Conservation (phyloP, 257 asterid species). For the Lavandula angustifolia region DNA sequence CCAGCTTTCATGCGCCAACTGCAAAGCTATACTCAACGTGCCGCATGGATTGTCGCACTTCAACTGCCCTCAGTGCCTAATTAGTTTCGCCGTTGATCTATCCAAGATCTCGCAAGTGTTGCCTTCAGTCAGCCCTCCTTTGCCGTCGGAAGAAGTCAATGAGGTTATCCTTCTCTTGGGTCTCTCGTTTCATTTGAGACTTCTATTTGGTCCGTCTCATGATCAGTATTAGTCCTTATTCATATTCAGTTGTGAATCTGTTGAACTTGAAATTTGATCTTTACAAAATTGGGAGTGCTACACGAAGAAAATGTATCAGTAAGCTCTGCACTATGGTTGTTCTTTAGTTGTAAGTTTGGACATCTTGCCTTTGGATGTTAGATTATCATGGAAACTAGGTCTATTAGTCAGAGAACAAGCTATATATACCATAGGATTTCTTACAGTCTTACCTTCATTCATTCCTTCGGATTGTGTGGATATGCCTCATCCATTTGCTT, state of each 20-base stretch:
- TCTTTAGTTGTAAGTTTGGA: slow-evolving; percentile 2
- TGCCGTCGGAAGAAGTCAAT: slow-evolving; percentile 80
- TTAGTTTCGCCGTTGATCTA: slow-evolving; percentile 74
- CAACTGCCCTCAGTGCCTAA: slow-evolving; percentile 84
- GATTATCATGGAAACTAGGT: slow-evolving; percentile 7
- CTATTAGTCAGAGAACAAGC: not conserved
- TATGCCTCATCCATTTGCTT: slow-evolving; percentile 9
- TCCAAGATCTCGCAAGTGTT: slow-evolving; percentile 59
- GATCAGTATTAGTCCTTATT: not conserved
- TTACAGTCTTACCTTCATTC: slow-evolving; percentile 1
- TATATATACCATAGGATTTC: slow-evolving; percentile 7
- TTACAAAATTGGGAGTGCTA: not conserved
- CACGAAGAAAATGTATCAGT: slow-evolving; percentile 18
- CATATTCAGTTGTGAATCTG: not conserved
- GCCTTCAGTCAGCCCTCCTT: slow-evolving; percentile 46
- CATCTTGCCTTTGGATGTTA: not conserved
- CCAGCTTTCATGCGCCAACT: slow-evolving; percentile 90
- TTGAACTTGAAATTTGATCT: not conserved
- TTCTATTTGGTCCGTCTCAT: slow-evolving; percentile 2
- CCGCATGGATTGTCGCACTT: slow-evolving; percentile 87
- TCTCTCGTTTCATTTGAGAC: not conserved
- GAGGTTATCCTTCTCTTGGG: slow-evolving; percentile 56
- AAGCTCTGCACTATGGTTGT: not conserved
- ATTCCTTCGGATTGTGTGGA: slow-evolving; percentile 2
- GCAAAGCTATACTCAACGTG: slow-evolving; percentile 90